Conservation (phyloP, 306 rosid species). For the Pyrus bretschneideri region DNA sequence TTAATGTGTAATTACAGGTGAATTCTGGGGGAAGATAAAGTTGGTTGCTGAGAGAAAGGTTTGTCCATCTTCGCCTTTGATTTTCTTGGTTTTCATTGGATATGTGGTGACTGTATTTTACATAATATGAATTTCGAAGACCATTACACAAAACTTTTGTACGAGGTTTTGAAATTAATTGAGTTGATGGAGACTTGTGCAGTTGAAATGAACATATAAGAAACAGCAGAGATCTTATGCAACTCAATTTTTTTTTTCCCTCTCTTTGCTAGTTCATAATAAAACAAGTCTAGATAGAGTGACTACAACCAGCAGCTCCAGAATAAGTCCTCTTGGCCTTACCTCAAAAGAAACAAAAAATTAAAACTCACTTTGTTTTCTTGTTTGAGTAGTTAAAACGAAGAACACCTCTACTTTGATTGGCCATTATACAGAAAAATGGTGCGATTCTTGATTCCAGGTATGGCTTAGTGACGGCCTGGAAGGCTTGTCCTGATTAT, state of each 20-base stretch:
- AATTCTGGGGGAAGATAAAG: slow-evolving; percentile 80
- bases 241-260: not conserved
- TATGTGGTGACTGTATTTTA: not conserved
- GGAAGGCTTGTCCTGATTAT: too few relatives aligned
- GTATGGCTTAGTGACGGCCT: too few relatives aligned
- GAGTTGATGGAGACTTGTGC: not conserved
- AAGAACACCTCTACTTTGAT: too few relatives aligned
- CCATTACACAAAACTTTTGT: not conserved
- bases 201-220: not conserved
- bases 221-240: not conserved
- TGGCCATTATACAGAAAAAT: too few relatives aligned
- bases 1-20: slow-evolving; percentile 48
- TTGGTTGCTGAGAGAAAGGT: slow-evolving; percentile 73
- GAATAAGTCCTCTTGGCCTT: not conserved
- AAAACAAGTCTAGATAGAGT: not conserved
- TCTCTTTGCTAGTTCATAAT: not conserved
- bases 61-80: slow-evolving; percentile 4
- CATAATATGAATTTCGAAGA: not conserved
- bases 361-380: too few relatives aligned
- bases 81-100: not conserved
- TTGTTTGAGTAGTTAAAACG: too few relatives aligned
- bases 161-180: not conserved
- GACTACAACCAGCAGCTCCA: not conserved
- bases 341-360: too few relatives aligned
- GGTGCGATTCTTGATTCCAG: too few relatives aligned